Evolutionary conservation across 129 eudicot species (phyloP).

Genomic region (Smallanthus sonchifolius): DNA sequence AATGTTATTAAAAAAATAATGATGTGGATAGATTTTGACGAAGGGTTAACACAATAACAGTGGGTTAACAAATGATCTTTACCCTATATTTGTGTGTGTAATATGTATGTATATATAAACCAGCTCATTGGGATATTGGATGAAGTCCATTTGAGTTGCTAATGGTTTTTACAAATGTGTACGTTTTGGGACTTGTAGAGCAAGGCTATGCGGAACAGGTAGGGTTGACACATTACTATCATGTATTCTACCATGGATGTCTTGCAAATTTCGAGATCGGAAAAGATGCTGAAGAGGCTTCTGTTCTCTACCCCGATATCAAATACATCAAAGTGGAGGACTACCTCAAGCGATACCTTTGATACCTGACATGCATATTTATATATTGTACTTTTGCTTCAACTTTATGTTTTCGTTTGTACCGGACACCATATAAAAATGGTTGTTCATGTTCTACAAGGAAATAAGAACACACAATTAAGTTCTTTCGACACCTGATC

Average conservation of each 20-base stretch:
- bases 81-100: too few species aligned
- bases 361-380: neutral
- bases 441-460: too few species aligned
- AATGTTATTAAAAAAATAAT: too few species aligned
- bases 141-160: neutral
- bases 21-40: too few species aligned
- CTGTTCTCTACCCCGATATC: slow-evolving; percentile 39
- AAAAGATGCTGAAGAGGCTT: slow-evolving; percentile 31
- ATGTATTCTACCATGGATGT: slow-evolving; percentile 43
- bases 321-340: slow-evolving; percentile 29
- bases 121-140: too few species aligned
- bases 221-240: slow-evolving; percentile 40
- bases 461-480: too few species aligned
- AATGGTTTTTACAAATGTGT: neutral
- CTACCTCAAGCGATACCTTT: slow-evolving; percentile 38
- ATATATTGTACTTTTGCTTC: neutral
- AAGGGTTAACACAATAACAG: too few species aligned
- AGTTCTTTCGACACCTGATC: too few species aligned
- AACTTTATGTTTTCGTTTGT: neutral
- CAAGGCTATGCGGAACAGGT: slow-evolving; percentile 39
- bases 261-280: slow-evolving; percentile 38
- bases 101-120: too few species aligned
- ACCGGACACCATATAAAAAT: too few species aligned
- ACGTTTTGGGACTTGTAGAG: slow-evolving; percentile 3
- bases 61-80: too few species aligned